Percentiles rank a stretch among this genome's conserved stretches.
Conservation (phyloP, 169 alveolate genomes). For the Babesia divergens region DNA sequence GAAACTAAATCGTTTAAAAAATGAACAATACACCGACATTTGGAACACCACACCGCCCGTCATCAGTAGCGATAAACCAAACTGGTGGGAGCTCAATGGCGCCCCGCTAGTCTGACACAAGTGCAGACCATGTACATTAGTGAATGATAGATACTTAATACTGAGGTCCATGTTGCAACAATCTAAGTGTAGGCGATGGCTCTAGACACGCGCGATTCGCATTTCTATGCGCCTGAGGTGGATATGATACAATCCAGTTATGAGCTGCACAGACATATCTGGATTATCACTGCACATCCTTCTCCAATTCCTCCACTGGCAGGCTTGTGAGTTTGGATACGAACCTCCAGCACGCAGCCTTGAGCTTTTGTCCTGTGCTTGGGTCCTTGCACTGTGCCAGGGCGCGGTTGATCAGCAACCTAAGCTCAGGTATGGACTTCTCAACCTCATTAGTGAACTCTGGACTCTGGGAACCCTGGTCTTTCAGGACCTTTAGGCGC, state of each 20-base stretch:
- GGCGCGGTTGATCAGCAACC: constrained; percentile 5
- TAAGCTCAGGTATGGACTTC: constrained; percentile 29
- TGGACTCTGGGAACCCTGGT: constrained; percentile 31
- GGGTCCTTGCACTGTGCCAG: constrained; percentile 49
- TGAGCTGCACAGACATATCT: background rate
- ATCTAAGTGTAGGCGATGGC: too few relatives aligned
- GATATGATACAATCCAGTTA: background rate
- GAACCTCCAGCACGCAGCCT: constrained; percentile 64
- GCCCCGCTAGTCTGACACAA: background rate
- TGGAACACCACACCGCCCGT: constrained; percentile 3
- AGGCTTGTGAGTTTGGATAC: constrained; percentile 42
- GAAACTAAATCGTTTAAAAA: background rate
- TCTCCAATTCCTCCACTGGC: constrained; percentile 37
- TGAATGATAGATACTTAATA: too few relatives aligned
- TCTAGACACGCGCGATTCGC: too few relatives aligned
- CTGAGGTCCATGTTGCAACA: too few relatives aligned
- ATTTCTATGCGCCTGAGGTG: too few relatives aligned
- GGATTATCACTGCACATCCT: constrained; percentile 5
- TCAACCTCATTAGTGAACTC: constrained; percentile 31
- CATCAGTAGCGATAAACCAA: background rate
- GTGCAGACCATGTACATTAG: too few relatives aligned
- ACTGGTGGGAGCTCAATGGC: constrained; percentile 36
- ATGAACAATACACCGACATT: background rate
- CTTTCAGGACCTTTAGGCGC: constrained; percentile 34
- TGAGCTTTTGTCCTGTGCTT: constrained; percentile 38